phyloP scores from a whole-genome alignment of 257 asterid species.

The Paraleonurus japonicus region DNA sequence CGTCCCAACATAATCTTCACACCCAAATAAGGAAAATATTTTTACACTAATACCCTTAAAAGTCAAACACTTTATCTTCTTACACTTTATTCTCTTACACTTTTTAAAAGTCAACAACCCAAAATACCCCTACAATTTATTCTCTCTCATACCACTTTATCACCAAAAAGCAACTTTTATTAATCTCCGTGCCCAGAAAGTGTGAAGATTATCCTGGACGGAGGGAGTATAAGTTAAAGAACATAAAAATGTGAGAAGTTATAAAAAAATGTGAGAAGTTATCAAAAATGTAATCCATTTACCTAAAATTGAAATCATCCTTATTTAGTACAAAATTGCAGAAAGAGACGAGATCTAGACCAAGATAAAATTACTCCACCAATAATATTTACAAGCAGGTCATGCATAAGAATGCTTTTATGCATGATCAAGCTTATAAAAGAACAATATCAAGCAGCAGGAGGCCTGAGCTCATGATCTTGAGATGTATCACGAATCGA shows the following conservation, averaged over 20 bases:
- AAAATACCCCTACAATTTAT: too few relatives aligned
- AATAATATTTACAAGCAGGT: slow-evolving; percentile 35
- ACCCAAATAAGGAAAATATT: too few relatives aligned
- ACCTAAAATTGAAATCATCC: slow-evolving; percentile 21
- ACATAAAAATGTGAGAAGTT: background rate
- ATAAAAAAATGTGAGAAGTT: background rate
- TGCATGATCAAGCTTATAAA: slow-evolving; percentile 23
- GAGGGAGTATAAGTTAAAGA: too few relatives aligned
- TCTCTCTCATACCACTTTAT: too few relatives aligned
- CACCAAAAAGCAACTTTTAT: too few relatives aligned
- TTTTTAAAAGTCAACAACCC: too few relatives aligned
- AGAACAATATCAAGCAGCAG: slow-evolving; percentile 63
- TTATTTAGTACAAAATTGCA: slow-evolving; percentile 23
- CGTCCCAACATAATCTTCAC: too few relatives aligned
- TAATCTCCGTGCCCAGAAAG: too few relatives aligned
- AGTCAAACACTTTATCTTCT: too few relatives aligned
- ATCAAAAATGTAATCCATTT: slow-evolving; percentile 21
- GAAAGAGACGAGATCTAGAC: background rate
- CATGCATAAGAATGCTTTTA: slow-evolving; percentile 15
- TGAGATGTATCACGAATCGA: slow-evolving; percentile 68
- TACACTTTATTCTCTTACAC: too few relatives aligned
- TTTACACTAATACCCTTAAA: too few relatives aligned
- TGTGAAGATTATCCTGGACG: too few relatives aligned
- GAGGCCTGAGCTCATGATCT: slow-evolving; percentile 80
- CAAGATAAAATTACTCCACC: background rate